A percentile compares a stretch with the other conserved stretches of the same genome.
phyloP scores from a whole-genome alignment of 345 rosid species.

The Corymbia maculata region DNA sequence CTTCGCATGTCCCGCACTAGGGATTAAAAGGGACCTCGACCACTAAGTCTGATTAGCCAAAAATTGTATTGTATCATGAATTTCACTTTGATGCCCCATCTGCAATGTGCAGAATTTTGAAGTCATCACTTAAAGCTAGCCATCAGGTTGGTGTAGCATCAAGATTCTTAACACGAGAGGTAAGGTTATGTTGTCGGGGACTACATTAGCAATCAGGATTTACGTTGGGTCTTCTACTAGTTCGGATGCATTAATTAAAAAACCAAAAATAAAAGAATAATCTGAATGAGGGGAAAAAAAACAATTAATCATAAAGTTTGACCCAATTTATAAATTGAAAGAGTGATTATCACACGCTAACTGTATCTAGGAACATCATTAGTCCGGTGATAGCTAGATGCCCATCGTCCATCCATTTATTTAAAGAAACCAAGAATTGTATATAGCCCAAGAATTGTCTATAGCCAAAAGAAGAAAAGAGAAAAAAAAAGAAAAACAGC shows the following conservation, averaged over 20 bases:
- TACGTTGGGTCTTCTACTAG: neutral
- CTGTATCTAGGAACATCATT: neutral
- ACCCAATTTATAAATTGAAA: neutral
- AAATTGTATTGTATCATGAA: neutral
- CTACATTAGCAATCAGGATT: neutral
- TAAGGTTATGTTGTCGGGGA: neutral
- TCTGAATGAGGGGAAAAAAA: too few relatives aligned
- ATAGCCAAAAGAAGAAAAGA: neutral
- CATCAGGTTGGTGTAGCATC: neutral
- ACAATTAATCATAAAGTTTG: neutral
- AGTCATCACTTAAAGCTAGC: neutral
- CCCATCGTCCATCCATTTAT: neutral
- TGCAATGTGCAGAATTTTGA: neutral
- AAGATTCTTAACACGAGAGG: neutral
- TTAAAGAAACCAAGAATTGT: neutral
- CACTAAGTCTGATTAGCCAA: neutral
- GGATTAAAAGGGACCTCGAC: neutral
- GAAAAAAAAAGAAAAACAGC: neutral
- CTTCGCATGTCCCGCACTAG: neutral
- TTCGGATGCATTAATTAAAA: neutral
- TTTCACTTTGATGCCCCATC: neutral
- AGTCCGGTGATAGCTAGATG: neutral
- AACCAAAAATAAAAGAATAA: too few relatives aligned
- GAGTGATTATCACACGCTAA: neutral
- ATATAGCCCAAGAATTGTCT: neutral